Evolutionary conservation across 352 stramenopile species (phyloP).

Genomic region (Globisporangium abappressorium): DNA sequence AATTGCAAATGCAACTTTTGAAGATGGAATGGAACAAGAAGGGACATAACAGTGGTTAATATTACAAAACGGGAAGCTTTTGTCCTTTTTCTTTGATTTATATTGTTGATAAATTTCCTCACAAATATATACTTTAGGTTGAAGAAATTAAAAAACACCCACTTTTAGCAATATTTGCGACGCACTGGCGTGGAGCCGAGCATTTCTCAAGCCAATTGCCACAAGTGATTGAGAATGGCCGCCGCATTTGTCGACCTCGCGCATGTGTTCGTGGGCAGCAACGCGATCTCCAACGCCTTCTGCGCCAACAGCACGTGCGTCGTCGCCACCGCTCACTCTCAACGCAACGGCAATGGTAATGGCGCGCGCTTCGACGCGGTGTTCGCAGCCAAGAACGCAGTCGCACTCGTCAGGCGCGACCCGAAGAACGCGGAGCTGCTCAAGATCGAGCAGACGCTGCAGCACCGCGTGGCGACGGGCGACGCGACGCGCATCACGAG

Average conservation of each 20-base stretch:
- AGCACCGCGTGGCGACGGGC: conserved; percentile 30
- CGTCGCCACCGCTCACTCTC: not conserved
- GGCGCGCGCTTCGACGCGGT: conserved; percentile 14
- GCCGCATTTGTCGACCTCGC: conserved; percentile 25
- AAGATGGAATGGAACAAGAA: not conserved
- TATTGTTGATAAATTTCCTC: no score
- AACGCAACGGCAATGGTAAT: not conserved
- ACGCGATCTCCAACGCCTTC: conserved; percentile 52
- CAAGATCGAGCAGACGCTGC: conserved; percentile 38
- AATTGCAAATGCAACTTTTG: conserved; percentile 1
- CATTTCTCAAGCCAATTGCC: conserved; percentile 1
- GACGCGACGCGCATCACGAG: conserved; percentile 43
- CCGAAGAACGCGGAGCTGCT: conserved; percentile 16
- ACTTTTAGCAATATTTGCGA: not conserved
- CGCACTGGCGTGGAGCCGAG: conserved; percentile 4
- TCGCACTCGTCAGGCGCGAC: conserved; percentile 34
- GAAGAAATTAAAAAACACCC: no score
- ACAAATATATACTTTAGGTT: no score
- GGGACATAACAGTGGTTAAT: not conserved
- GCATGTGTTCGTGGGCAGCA: conserved; percentile 55
- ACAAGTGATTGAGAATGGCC: not conserved
- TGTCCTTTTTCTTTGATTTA: no score
- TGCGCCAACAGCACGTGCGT: conserved; percentile 17
- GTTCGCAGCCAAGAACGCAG: conserved; percentile 47
- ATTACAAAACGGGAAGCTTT: no score